Percentiles rank a stretch among this genome's conserved stretches.
These are phyloP conservation scores for Anisodus acutangulus DNA, from an alignment of 257 asterid genomes.

Conservation along the genomic window DNA sequence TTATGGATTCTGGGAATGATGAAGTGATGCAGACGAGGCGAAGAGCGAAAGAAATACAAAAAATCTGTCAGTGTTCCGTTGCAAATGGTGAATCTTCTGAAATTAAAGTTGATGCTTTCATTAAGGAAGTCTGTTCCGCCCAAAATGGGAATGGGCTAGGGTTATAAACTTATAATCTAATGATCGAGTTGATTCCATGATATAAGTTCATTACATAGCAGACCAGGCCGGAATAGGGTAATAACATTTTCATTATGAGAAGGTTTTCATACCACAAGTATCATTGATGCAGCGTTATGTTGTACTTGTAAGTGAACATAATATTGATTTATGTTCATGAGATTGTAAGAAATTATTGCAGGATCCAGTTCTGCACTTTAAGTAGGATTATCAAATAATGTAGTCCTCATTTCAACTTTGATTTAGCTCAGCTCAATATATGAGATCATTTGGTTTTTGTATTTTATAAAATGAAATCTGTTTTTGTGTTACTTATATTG, in stretches of 20 bases:
- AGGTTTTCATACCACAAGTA: background rate
- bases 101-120: slow-evolving; percentile 26
- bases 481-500: background rate
- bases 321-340: background rate
- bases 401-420: background rate
- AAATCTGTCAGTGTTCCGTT: background rate
- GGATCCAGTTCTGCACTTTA: background rate
- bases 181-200: no score
- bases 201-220: no score
- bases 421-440: background rate
- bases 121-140: background rate
- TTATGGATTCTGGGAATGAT: slow-evolving; percentile 30
- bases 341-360: background rate
- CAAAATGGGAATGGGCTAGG: no score
- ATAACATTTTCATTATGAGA: no score
- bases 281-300: background rate
- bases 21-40: slow-evolving; percentile 28
- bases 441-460: background rate
- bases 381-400: background rate
- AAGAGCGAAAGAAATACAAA: slow-evolving; percentile 24
- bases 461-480: background rate
- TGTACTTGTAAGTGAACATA: background rate
- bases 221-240: no score
- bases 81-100: slow-evolving; percentile 18
- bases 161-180: no score